Base-by-base conservation (phyloP, 768 basidiomycete genomes). In the Hysterangium stoloniferum region DNA sequence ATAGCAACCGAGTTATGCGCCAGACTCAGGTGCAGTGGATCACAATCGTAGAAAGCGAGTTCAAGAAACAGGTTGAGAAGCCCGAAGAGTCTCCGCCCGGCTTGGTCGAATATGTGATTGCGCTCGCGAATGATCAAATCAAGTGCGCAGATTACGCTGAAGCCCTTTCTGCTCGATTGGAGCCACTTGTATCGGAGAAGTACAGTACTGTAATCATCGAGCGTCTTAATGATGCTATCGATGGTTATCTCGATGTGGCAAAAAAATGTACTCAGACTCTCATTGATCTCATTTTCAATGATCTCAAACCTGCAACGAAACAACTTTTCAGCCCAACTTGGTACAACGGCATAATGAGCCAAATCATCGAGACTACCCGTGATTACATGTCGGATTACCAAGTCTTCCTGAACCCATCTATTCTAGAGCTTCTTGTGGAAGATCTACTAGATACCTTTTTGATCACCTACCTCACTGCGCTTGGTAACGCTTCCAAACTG, bases 321-420 rank as follows among this genome's bases (percentile, higher is more conserved):
- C 74, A 73, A 33, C 74, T 98, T 32, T 93, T 98, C 76, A 82
- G 84, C 52, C 71, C 77, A 5, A 57, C 74, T 1, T 98, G 96
- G 96, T 98, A 98, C 64, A 90, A 93, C 25, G 84, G 85, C 4
- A 78, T 86, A 60, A 79, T 95, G 69, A 71, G 74, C 4, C 92
- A 95, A 66, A 85, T 98, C 47, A 76, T 96, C 54, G 89, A 93
- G 68, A 99, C 96, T 35, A 88, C 98, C 75, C 78, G 84, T 47
- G 96, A 99, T 61, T 98, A 98, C 68, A 92, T 93, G 82, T 65
- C 75, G n/a, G 96, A 98, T 66, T 95, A 90, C 64, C 88, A 94
- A 61, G 75, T 79, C 38, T 96, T 84, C 61, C 82, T 99, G 53
- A 96, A 97, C 62, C 75, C 88, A 12, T 83, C 88, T 5, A 75